Conservation (phyloP, 768 basidiomycete species). For the Panaeolus papilionaceus region DNA sequence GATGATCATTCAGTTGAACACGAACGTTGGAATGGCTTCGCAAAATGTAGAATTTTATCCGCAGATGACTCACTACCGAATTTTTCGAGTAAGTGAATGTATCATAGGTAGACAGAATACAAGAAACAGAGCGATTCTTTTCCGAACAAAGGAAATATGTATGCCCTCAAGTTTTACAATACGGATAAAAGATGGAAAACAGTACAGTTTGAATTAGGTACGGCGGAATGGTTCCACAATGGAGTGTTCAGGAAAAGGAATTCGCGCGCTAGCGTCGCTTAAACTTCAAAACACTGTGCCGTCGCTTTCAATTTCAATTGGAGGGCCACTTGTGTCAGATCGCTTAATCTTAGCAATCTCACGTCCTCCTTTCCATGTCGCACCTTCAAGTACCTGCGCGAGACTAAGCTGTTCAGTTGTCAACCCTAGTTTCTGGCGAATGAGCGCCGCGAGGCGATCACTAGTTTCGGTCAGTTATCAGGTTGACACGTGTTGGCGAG, state of each 20-base stretch:
- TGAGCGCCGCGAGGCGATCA: constrained; percentile 77
- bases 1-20: background rate
- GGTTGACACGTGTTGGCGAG: background rate
- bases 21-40: background rate
- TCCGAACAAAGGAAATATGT: background rate
- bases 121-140: background rate
- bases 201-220: background rate
- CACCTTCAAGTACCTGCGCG: constrained; percentile 91
- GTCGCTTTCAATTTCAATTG: constrained; percentile 86
- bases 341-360: constrained; percentile 87
- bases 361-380: constrained; percentile 96
- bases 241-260: background rate
- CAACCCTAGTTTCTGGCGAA: constrained; percentile 65
- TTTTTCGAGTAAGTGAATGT: background rate
- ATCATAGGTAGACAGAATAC: background rate
- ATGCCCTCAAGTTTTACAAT: background rate
- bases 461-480: constrained; percentile 43
- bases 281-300: constrained; percentile 73
- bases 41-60: constrained; percentile 12
- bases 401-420: constrained; percentile 63
- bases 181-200: background rate
- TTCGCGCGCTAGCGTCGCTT: background rate
- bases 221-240: background rate
- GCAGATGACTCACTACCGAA: background rate
- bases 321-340: constrained; percentile 78